Evolutionary conservation across 2,329 filamentous ascomycete species (phyloP).

Genomic region (Microdochium bolleyi): DNA sequence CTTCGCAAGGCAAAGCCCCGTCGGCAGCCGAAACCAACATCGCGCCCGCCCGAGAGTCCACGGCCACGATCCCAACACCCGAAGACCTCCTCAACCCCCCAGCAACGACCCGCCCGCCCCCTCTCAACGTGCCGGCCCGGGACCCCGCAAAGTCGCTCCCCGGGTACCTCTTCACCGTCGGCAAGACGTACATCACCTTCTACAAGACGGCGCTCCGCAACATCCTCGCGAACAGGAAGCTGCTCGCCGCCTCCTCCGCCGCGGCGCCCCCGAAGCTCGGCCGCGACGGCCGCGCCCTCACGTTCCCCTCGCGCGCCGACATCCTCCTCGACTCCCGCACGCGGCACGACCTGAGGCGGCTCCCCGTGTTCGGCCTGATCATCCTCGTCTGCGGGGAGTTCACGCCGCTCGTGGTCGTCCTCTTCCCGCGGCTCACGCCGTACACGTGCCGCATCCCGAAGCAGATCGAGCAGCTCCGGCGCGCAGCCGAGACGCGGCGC

Average conservation of each 20-base stretch:
- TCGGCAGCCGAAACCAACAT: not conserved
- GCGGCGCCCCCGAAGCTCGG: slow-evolving; percentile 20
- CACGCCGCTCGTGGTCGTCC: slow-evolving; percentile 70
- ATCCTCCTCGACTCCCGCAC: slow-evolving; percentile 65
- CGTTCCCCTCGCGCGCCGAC: slow-evolving; percentile 51
- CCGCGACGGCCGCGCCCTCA: slow-evolving; percentile 33
- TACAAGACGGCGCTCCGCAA: slow-evolving; percentile 80
- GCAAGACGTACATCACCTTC: slow-evolving; percentile 72
- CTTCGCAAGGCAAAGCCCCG: not conserved
- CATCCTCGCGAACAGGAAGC: slow-evolving; percentile 59
- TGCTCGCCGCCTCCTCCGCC: slow-evolving; percentile 32
- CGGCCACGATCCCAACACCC: not conserved
- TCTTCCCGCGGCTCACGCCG: slow-evolving; percentile 64
- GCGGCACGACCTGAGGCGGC: slow-evolving; percentile 63
- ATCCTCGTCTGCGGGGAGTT: slow-evolving; percentile 78
- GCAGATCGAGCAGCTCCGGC: slow-evolving; percentile 55
- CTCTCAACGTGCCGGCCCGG: slow-evolving; percentile 54
- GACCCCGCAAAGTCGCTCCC: slow-evolving; percentile 33
- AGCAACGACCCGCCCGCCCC: slow-evolving; percentile 61
- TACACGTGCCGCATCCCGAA: slow-evolving; percentile 74
- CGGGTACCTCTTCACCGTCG: slow-evolving; percentile 51
- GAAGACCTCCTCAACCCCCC: slow-evolving; percentile 58
- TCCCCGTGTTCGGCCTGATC: slow-evolving; percentile 71
- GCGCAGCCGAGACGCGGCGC: slow-evolving; percentile 44
- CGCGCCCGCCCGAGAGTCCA: not conserved